Conservation (phyloP, 2,329 filamentous ascomycete species). For the Colletotrichum sp. region DNA sequence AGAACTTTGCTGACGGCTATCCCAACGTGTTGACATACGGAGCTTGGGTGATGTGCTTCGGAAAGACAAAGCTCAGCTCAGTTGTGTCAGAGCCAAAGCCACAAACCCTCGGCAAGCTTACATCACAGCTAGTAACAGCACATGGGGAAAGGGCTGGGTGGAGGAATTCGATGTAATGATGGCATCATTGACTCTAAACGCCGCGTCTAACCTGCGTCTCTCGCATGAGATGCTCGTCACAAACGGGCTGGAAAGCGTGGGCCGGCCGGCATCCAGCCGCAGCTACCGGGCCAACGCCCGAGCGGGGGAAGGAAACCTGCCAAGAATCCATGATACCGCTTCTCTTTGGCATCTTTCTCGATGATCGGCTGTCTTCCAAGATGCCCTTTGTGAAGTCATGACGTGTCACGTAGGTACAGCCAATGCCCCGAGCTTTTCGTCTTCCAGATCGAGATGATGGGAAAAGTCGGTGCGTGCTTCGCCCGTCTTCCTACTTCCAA, state of each 20-base stretch:
- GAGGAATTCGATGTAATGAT: neutral
- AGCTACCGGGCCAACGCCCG: neutral
- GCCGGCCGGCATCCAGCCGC: neutral
- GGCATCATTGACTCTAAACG: conserved; percentile 4
- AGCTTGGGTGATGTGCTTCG: neutral
- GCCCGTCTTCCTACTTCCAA: neutral
- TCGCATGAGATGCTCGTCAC: neutral
- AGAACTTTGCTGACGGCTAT: neutral
- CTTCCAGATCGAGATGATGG: conserved; percentile 8
- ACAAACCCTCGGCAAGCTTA: neutral
- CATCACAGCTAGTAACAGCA: neutral
- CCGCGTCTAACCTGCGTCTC: neutral
- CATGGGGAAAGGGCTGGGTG: neutral
- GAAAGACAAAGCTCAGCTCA: neutral
- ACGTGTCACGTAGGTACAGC: neutral
- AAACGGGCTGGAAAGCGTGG: neutral
- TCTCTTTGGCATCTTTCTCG: neutral
- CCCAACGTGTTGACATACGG: neutral
- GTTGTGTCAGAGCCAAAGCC: neutral
- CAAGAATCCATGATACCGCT: neutral
- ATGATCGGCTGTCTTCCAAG: neutral
- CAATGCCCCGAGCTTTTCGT: neutral
- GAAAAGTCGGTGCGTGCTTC: neutral
- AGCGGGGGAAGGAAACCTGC: neutral
- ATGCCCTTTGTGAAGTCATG: conserved; percentile 14